These are phyloP conservation scores for Stentor roeselii DNA, from an alignment of 73 alveolate genomes.

Conservation along the genomic window DNA sequence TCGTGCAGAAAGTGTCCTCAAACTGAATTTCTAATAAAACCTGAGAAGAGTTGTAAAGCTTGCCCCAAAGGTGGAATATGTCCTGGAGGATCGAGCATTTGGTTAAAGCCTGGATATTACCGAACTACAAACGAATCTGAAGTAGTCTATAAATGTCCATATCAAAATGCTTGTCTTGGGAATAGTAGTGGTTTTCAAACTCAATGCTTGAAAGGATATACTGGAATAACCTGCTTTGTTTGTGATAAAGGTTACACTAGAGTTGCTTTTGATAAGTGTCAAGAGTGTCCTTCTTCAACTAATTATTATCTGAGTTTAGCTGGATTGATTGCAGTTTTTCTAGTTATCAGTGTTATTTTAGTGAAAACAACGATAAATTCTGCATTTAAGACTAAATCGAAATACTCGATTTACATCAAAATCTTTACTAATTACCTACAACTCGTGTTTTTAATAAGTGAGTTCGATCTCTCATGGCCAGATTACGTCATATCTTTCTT, in stretches of 20 bases:
- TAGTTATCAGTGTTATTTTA: slow-evolving; percentile 19
- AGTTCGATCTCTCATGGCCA: slow-evolving; percentile 51
- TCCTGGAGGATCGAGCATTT: slow-evolving; percentile 39
- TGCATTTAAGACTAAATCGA: slow-evolving; percentile 37
- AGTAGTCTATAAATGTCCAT: slow-evolving; percentile 28
- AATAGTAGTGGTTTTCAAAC: slow-evolving; percentile 36
- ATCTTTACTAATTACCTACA: slow-evolving; percentile 47
- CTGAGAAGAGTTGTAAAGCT: neutral
- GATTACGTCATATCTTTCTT: slow-evolving; percentile 27
- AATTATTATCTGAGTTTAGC: slow-evolving; percentile 22
- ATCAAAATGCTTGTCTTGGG: slow-evolving; percentile 38
- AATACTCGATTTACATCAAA: slow-evolving; percentile 34
- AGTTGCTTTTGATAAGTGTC: slow-evolving; percentile 29
- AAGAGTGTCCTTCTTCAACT: slow-evolving; percentile 44
- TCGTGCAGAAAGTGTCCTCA: neutral
- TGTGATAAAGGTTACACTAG: slow-evolving; percentile 47
- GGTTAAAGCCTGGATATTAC: slow-evolving; percentile 50
- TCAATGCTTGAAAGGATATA: slow-evolving; percentile 41
- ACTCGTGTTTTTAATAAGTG: slow-evolving; percentile 33
- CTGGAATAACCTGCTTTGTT: slow-evolving; percentile 51
- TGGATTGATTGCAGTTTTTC: slow-evolving; percentile 4
- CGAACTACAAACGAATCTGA: slow-evolving; percentile 26
- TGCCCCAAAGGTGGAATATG: slow-evolving; percentile 41
- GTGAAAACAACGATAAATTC: slow-evolving; percentile 38
- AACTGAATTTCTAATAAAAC: neutral